Evolutionary conservation across 768 basidiomycete genomes (phyloP).

Genomic region (Xanthoconium stramineum): DNA sequence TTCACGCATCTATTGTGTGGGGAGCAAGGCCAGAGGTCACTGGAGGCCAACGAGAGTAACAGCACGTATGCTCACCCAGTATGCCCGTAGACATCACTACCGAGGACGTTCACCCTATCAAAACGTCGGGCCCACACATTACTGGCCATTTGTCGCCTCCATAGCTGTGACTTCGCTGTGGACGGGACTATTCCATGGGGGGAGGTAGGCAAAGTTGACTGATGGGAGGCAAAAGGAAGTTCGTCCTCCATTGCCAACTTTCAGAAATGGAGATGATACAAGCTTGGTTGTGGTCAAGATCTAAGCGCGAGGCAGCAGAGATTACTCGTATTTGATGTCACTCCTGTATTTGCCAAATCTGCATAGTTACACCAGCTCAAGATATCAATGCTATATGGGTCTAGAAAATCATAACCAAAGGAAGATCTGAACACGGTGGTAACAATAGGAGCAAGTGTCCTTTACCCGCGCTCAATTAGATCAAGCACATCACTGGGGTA

Average conservation of each 20-base stretch:
- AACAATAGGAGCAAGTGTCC: neutral
- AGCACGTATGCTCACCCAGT: constrained; percentile 50
- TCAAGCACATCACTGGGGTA: constrained; percentile 6
- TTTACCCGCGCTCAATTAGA: constrained; percentile 2
- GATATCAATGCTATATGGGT: neutral
- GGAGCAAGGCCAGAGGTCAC: neutral
- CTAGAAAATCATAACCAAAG: neutral
- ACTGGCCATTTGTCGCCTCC: constrained; percentile 23
- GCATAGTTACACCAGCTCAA: no score
- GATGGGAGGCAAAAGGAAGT: neutral
- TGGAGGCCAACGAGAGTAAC: neutral
- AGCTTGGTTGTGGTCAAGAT: neutral
- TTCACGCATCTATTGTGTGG: constrained; percentile 64
- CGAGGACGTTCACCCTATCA: constrained; percentile 75
- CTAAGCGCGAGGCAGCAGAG: neutral
- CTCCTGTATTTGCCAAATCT: neutral
- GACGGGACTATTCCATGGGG: constrained; percentile 11
- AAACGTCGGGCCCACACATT: constrained; percentile 31
- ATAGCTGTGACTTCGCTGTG: constrained; percentile 22
- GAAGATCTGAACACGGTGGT: neutral
- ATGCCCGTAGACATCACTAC: constrained; percentile 58
- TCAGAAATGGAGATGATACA: neutral
- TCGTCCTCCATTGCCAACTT: constrained; percentile 16
- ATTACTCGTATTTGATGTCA: neutral
- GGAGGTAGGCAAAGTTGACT: neutral